phyloP scores from a whole-genome alignment of 352 stramenopile genomes.

The Phytophthora pseudosyringae region DNA sequence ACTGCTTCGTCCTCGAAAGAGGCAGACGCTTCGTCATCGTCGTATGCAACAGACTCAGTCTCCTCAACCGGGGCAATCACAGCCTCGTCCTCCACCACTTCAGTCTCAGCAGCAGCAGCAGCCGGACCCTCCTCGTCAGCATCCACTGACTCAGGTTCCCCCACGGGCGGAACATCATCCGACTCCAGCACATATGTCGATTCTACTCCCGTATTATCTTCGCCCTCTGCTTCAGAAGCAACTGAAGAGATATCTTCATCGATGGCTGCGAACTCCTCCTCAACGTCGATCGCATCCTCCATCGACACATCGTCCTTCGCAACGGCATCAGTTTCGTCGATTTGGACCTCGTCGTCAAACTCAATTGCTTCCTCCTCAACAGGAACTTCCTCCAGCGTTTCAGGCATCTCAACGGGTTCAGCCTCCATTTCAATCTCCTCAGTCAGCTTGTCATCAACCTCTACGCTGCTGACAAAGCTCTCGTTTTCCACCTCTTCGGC shows the following conservation, averaged over 20 bases:
- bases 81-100: not conserved
- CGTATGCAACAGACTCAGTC: constrained; percentile 4
- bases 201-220: constrained; percentile 4
- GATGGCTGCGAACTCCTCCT: constrained; percentile 4
- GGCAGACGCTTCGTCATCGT: not conserved
- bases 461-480: not conserved
- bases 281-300: not conserved
- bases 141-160: constrained; percentile 3
- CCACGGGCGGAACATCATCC: not conserved
- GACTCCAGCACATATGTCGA: not conserved
- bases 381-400: not conserved
- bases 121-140: not conserved
- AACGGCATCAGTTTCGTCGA: constrained; percentile 3
- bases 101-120: not conserved
- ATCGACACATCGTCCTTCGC: not conserved
- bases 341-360: not conserved
- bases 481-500: constrained; percentile 17
- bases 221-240: not conserved
- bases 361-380: constrained; percentile 7
- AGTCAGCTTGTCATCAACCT: not conserved
- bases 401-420: constrained; percentile 4
- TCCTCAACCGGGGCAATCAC: not conserved
- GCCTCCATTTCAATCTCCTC: constrained; percentile 12
- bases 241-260: constrained; percentile 3
- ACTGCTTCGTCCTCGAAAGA: constrained; percentile 9